Percentiles rank a stretch among this genome's conserved stretches.
Conservation (phyloP, 768 basidiomycete genomes). For the Coprinopsis strossmayeri region DNA sequence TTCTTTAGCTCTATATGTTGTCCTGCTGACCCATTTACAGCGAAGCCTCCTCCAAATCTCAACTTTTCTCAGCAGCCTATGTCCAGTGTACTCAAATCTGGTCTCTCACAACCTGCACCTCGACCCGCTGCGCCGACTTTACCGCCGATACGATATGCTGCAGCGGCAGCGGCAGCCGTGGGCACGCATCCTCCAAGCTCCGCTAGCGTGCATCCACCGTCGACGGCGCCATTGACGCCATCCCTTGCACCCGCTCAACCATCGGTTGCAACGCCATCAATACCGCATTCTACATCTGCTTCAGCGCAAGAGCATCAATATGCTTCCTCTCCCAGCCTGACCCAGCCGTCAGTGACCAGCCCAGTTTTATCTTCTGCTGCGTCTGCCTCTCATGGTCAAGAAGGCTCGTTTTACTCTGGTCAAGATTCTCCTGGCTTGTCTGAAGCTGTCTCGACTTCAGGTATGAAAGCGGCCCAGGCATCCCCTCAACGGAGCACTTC, state of each 20-base stretch:
- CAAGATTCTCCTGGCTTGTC: conserved; percentile 71
- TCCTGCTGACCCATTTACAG: conserved; percentile 21
- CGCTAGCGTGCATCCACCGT: conserved; percentile 19
- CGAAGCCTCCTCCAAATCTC: conserved; percentile 74
- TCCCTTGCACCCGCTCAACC: conserved; percentile 16
- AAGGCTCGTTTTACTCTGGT: conserved; percentile 65
- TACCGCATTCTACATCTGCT: conserved; percentile 26
- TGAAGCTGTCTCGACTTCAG: conserved; percentile 44
- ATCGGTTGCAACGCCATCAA: conserved; percentile 25
- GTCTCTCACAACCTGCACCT: conserved; percentile 49
- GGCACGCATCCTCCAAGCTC: conserved; percentile 20
- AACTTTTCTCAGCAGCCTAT: conserved; percentile 79
- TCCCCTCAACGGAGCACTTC: conserved; percentile 46
- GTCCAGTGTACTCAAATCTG: conserved; percentile 68
- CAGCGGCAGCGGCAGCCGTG: conserved; percentile 70
- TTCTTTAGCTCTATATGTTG: conserved; percentile 8
- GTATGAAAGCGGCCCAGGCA: conserved; percentile 46
- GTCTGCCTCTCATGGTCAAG: conserved; percentile 56
- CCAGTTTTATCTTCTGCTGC: conserved; percentile 77
- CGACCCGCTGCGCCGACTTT: conserved; percentile 47
- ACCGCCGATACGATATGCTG: conserved; percentile 84
- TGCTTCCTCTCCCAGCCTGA: conserved; percentile 73
- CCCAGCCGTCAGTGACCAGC: conserved; percentile 79
- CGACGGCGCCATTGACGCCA: conserved; percentile 29
- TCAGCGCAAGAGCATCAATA: conserved; percentile 36